Percentiles rank a stretch among this genome's conserved stretches.
These are phyloP conservation scores for Pochonia chlamydosporia DNA, from an alignment of 2,329 filamentous ascomycete genomes.

Conservation along the genomic window DNA sequence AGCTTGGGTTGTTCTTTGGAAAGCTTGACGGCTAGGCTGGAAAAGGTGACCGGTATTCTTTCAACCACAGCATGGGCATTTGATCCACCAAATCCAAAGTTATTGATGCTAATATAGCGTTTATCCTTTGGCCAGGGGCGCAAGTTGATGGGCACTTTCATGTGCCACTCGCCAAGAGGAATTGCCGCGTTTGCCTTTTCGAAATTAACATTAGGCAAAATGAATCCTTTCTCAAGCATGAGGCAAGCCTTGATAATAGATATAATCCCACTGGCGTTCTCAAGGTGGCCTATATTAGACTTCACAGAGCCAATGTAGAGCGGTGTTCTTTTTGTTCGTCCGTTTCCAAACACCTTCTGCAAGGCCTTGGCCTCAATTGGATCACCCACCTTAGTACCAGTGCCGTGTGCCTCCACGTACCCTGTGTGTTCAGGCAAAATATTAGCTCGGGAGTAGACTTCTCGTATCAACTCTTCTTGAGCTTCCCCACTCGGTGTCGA, in stretches of 20 bases:
- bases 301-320: slow-evolving; percentile 44
- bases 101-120: slow-evolving; percentile 44
- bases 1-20: slow-evolving; percentile 23
- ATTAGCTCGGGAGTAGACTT: slow-evolving; percentile 25
- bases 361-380: slow-evolving; percentile 48
- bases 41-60: slow-evolving; percentile 4
- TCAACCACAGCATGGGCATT: slow-evolving; percentile 39
- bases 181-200: slow-evolving; percentile 43
- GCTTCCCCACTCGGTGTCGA: slow-evolving; percentile 48
- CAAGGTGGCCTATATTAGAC: slow-evolving; percentile 46
- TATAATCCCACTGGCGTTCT: slow-evolving; percentile 45
- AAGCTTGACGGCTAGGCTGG: slow-evolving; percentile 9
- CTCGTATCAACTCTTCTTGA: slow-evolving; percentile 35
- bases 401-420: slow-evolving; percentile 48
- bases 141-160: slow-evolving; percentile 38
- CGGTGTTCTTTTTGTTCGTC: slow-evolving; percentile 33
- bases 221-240: slow-evolving; percentile 44
- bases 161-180: slow-evolving; percentile 42
- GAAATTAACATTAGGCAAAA: slow-evolving; percentile 45
- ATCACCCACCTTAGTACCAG: slow-evolving; percentile 50
- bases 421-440: slow-evolving; percentile 23
- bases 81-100: slow-evolving; percentile 40
- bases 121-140: slow-evolving; percentile 42
- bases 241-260: slow-evolving; percentile 46
- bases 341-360: slow-evolving; percentile 33